Conservation (phyloP, 257 asterid genomes). For the Ilex asprella region DNA sequence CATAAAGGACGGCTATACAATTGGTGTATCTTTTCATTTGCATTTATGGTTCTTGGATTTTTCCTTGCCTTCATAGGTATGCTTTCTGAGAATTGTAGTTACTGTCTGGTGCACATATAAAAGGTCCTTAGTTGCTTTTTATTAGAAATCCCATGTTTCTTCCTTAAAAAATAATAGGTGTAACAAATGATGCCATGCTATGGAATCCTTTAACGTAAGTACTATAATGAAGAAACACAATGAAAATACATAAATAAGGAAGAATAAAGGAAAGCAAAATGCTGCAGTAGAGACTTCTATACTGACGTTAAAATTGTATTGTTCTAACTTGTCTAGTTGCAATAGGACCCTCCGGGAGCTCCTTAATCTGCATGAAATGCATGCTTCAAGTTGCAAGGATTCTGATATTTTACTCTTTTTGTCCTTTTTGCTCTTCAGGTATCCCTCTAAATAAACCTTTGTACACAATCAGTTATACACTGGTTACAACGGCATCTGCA, state of each 20-base stretch:
- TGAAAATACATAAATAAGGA: not conserved
- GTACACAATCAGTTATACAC: conserved; percentile 64
- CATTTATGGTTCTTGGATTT: conserved; percentile 52
- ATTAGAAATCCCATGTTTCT: not conserved
- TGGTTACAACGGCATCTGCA: conserved; percentile 68
- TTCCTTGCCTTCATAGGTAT: conserved; percentile 58
- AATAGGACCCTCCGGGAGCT: not conserved
- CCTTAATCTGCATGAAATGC: not conserved
- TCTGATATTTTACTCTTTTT: not conserved
- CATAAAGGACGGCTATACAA: conserved; percentile 64
- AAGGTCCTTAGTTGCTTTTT: not conserved
- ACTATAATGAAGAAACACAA: not conserved
- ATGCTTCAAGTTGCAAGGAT: not conserved
- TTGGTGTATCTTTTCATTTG: conserved; percentile 57
- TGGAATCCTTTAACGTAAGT: not conserved
- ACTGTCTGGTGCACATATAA: not conserved
- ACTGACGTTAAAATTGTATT: not conserved
- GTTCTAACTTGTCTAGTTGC: not conserved
- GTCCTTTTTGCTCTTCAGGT: conserved; percentile 39
- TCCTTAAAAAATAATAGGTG: not conserved
- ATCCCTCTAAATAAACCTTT: conserved; percentile 71
- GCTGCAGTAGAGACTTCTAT: not conserved
- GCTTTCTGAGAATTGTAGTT: conserved; percentile 1
- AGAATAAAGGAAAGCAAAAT: too few relatives aligned
- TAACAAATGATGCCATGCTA: not conserved